Percentiles rank a stretch among this genome's conserved stretches.
phyloP scores from a whole-genome alignment of 1,284 basidiomycete genomes.

The Leccinum subrobustum region DNA sequence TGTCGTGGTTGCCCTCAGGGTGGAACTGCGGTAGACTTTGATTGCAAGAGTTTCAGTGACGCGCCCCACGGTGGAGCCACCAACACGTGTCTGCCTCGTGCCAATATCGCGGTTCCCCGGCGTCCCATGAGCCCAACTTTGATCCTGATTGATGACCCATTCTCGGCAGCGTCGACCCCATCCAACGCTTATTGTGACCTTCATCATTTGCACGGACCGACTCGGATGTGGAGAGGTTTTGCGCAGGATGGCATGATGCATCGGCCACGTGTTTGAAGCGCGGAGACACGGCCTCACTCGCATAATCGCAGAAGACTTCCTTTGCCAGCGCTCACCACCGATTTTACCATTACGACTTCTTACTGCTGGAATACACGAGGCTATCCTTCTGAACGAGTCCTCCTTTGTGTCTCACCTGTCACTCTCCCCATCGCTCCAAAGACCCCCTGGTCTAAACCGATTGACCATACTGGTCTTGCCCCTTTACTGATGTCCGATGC shows the following conservation, averaged over 20 bases:
- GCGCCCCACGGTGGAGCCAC: not conserved
- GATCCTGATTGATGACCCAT: slow-evolving; percentile 21
- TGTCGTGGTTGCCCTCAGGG: not conserved
- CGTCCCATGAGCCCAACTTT: slow-evolving; percentile 1
- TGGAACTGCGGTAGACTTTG: not conserved
- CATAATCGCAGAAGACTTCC: slow-evolving; percentile 12
- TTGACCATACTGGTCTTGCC: slow-evolving; percentile 4
- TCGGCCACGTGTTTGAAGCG: slow-evolving; percentile 25
- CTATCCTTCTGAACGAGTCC: slow-evolving; percentile 7
- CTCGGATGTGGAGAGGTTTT: slow-evolving; percentile 6
- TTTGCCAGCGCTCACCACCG: slow-evolving; percentile 10
- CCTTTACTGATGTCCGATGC: slow-evolving; percentile 24
- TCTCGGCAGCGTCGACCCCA: slow-evolving; percentile 11
- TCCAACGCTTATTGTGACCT: not conserved
- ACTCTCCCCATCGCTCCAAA: not conserved
- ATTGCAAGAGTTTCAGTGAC: not conserved
- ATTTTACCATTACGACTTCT: slow-evolving; percentile 23
- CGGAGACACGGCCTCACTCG: slow-evolving; percentile 11
- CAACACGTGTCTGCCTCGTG: slow-evolving; percentile 26
- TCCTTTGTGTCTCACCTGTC: slow-evolving; percentile 10
- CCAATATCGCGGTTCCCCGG: slow-evolving; percentile 21
- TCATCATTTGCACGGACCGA: slow-evolving; percentile 17
- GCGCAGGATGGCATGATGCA: slow-evolving; percentile 22
- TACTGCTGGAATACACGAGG: slow-evolving; percentile 29
- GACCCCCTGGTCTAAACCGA: slow-evolving; percentile 6